Conservation (phyloP, 345 rosid genomes). For the Schrenkiella parvula region DNA sequence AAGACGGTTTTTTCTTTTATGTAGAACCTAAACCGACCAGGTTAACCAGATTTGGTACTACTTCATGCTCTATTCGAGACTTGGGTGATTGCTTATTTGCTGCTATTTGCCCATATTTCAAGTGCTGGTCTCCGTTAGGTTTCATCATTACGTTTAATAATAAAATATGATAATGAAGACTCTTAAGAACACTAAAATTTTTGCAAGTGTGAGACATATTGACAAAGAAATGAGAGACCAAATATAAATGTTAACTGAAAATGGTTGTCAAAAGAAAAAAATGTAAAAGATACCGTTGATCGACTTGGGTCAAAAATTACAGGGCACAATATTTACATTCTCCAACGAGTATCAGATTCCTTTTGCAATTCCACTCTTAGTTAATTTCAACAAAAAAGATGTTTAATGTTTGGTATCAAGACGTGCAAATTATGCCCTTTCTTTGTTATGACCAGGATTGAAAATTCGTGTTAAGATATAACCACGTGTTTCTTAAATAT, state of each 20-base stretch:
- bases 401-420: not conserved
- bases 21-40: not conserved
- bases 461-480: not conserved
- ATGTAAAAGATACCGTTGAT: not conserved
- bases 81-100: not conserved
- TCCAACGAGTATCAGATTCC: not conserved
- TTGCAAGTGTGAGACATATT: not conserved
- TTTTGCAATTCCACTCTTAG: not conserved
- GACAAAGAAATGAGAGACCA: not conserved
- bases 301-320: constrained; percentile 13
- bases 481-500: not conserved
- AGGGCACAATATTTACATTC: not conserved
- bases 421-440: not conserved
- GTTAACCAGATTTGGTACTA: not conserved
- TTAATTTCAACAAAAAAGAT: not conserved
- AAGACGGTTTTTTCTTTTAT: not conserved
- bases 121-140: not conserved
- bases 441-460: not conserved
- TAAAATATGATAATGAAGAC: not conserved
- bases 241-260: not conserved
- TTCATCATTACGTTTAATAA: not conserved
- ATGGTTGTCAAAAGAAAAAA: not conserved
- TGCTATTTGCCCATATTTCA: not conserved
- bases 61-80: not conserved
- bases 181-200: not conserved